Evolutionary conservation across 169 alveolate genomes (phyloP).

Genomic region (Plasmodium berghei): DNA sequence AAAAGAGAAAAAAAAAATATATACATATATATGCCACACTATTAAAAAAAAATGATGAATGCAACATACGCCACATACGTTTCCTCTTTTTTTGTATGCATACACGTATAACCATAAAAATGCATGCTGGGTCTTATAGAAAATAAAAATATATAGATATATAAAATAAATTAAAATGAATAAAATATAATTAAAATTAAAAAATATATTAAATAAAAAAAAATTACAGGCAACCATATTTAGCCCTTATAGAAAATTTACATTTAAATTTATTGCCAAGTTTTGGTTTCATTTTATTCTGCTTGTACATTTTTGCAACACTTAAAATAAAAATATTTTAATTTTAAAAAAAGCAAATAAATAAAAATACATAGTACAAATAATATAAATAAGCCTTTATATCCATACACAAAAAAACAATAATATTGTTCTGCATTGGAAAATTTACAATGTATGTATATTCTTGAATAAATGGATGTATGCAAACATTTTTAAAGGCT

Average conservation of each 20-base stretch:
- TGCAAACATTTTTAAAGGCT: too few relatives aligned
- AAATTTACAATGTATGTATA: too few relatives aligned
- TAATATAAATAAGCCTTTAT: too few relatives aligned
- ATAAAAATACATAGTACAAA: too few relatives aligned
- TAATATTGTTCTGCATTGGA: too few relatives aligned
- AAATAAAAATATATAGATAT: background rate
- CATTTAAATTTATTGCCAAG: background rate
- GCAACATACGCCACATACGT: background rate
- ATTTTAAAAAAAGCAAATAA: too few relatives aligned
- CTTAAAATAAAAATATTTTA: background rate
- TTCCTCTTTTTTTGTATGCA: background rate
- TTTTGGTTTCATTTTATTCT: constrained; percentile 1
- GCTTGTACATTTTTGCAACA: background rate
- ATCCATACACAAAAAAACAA: too few relatives aligned
- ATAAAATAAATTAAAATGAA: background rate
- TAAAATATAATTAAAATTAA: too few relatives aligned
- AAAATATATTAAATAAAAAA: too few relatives aligned
- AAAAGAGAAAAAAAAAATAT: background rate
- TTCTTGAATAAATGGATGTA: too few relatives aligned
- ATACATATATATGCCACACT: background rate
- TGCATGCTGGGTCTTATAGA: constrained; percentile 3
- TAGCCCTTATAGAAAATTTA: background rate
- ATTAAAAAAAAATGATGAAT: background rate
- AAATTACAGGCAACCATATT: background rate
- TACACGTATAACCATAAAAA: background rate